Conservation (phyloP, 495 filamentous ascomycete genomes). For the Staphylotrichum tortipilum region DNA sequence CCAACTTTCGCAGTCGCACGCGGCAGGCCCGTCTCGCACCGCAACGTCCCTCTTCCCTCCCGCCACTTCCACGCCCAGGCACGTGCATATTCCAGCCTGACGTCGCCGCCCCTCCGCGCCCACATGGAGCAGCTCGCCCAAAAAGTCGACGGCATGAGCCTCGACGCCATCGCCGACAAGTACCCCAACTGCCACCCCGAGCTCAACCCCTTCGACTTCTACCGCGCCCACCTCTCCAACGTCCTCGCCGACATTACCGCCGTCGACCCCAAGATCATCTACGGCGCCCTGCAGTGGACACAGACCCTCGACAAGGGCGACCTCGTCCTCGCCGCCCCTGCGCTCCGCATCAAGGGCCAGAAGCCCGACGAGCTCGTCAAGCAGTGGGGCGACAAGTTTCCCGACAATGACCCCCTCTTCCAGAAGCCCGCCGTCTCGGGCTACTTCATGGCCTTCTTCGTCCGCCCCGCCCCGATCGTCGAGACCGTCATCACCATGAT, state of each 20-base stretch:
- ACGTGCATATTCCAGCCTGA: conserved; percentile 11
- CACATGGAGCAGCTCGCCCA: conserved; percentile 30
- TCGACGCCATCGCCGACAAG: conserved; percentile 31
- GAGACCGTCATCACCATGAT: conserved; percentile 56
- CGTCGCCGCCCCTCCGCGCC: conserved; percentile 19
- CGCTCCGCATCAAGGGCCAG: conserved; percentile 71
- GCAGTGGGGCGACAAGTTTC: conserved; percentile 70
- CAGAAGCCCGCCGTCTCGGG: conserved; percentile 54
- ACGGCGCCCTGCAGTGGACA: conserved; percentile 72
- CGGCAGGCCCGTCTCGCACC: conserved; percentile 8
- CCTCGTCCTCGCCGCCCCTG: conserved; percentile 67
- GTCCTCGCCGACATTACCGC: conserved; percentile 63
- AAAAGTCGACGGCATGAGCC: conserved; percentile 31
- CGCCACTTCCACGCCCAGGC: conserved; percentile 11
- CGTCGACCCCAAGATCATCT: conserved; percentile 68
- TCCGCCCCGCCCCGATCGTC: conserved; percentile 51
- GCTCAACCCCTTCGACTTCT: conserved; percentile 79
- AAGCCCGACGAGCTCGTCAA: conserved; percentile 64
- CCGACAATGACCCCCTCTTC: conserved; percentile 63
- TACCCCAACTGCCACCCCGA: conserved; percentile 55
- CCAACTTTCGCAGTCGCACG: conserved; percentile 11
- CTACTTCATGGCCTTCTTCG: conserved; percentile 76
- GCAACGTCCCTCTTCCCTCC: too few species aligned
- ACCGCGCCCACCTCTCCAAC: conserved; percentile 72
- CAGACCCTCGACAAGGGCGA: conserved; percentile 83